Evolutionary conservation across 2,329 filamentous ascomycete genomes (phyloP), one percentile per base, ranked within the genome.

Genomic region (Ceratocystis alfenasii): DNA sequence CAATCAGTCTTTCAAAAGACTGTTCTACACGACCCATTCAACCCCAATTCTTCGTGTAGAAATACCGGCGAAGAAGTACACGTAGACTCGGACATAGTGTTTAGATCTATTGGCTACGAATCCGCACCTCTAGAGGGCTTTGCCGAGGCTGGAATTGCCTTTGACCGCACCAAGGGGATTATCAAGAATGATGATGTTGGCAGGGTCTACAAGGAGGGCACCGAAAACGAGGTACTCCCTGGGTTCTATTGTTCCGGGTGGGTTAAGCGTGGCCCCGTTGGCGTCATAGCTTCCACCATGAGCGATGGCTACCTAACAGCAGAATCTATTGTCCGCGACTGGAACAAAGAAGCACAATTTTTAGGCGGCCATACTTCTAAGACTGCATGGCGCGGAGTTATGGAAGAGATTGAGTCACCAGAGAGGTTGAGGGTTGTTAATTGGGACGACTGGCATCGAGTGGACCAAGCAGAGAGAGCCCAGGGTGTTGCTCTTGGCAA

Each of bases 281-380:
- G 94, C 1, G 92, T 97, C 2, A 99, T 99, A 74, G 93, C 93
- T 1, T 91, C 87, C 36, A 99, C 94, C 0, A 95, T 99, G 90
- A 84, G 88, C 68, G 94, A 99, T 74, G 93, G 94, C 0, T 99
- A 97, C 72, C 82, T 83, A 7, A 96, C 91, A 0, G 94, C 86
- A 0, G 92, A 96, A 73, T 85, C 87, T 2, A 88, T 99, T 69
- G 83, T 83, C 0, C 77, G 82, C n/a, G 94, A 99, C 72, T 93
- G 90, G 87, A 70, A 73, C 17, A 72, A 76, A 0, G 75, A 75
- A 1, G 71, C 70, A 1, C 69, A 72, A 0, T 83, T 84, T 65
- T 71, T 81, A 0, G 53, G 50, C 62, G 62, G 55, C 33, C 6
- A 36, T 20, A 7, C 28, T 45, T 68, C 69, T 8, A 69, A 46